phyloP scores from a whole-genome alignment of 2,329 filamentous ascomycete species.

The Aspergillus sp. region DNA sequence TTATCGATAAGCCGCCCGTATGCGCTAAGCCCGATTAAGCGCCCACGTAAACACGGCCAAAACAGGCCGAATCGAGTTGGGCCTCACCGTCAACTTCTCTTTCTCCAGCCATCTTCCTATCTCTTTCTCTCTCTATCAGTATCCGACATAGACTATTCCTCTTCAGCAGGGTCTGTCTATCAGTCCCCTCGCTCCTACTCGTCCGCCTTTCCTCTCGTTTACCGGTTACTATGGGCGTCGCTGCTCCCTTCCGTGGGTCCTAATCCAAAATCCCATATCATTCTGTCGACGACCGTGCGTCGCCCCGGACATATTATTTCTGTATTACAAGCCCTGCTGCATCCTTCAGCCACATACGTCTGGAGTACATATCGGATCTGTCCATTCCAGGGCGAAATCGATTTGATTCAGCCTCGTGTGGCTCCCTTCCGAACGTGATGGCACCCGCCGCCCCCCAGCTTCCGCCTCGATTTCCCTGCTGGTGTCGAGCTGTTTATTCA shows the following conservation, averaged over 20 bases:
- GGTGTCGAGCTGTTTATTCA: constrained; percentile 85
- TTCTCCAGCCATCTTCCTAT: constrained; percentile 7
- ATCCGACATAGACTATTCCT: background rate
- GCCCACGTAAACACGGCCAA: constrained; percentile 31
- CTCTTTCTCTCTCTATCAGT: constrained; percentile 1
- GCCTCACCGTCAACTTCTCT: constrained; percentile 26
- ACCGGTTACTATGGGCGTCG: constrained; percentile 1
- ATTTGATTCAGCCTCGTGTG: background rate
- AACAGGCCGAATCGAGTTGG: constrained; percentile 21
- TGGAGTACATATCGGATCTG: background rate
- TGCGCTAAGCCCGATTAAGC: constrained; percentile 30
- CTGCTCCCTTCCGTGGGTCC: constrained; percentile 5
- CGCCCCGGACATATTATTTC: background rate
- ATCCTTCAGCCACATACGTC: background rate
- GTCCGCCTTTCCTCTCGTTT: constrained; percentile 3
- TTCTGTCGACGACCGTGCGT: background rate
- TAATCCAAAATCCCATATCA: background rate
- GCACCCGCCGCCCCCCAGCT: constrained; percentile 45
- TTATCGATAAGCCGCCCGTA: constrained; percentile 34
- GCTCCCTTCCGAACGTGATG: constrained; percentile 29
- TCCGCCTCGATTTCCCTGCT: constrained; percentile 78
- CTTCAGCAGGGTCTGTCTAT: background rate
- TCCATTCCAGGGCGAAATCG: background rate
- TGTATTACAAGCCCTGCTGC: background rate
- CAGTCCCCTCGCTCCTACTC: constrained; percentile 2